A percentile compares a stretch with the other conserved stretches of the same genome.
Conservation (phyloP, 306 rosid species). For the Calophaca sinica region DNA sequence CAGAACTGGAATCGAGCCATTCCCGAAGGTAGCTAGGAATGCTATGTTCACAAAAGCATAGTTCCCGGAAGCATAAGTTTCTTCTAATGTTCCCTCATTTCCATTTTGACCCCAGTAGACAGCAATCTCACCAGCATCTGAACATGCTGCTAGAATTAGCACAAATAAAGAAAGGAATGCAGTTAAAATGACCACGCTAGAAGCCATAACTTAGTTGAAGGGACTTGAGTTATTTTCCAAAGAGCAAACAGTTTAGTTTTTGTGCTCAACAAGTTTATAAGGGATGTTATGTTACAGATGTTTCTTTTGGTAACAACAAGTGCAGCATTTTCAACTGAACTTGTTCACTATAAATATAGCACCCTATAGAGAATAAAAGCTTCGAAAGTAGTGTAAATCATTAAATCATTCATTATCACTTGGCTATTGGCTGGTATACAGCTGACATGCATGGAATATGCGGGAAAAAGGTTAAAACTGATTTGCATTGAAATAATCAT, state of each 20-base stretch:
- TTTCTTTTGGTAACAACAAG: not conserved
- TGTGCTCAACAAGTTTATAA: not conserved
- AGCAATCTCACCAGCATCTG: constrained; percentile 44
- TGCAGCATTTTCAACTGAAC: constrained; percentile 4
- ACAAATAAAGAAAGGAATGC: not conserved
- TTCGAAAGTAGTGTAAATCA: constrained; percentile 16
- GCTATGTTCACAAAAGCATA: constrained; percentile 48
- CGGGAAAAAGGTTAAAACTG: constrained; percentile 13
- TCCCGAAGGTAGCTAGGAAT: constrained; percentile 47
- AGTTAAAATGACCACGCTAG: not conserved
- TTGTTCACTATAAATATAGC: constrained; percentile 8
- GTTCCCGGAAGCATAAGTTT: constrained; percentile 47
- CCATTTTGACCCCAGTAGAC: constrained; percentile 51
- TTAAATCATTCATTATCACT: not conserved
- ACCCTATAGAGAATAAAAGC: too few species aligned
- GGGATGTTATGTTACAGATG: not conserved
- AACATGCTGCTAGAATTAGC: constrained; percentile 19
- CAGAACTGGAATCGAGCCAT: constrained; percentile 22
- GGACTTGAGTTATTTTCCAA: not conserved
- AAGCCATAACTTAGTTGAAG: constrained; percentile 26
- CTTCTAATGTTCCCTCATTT: constrained; percentile 43
- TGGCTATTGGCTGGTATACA: not conserved
- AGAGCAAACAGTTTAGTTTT: not conserved
- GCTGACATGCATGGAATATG: constrained; percentile 16
- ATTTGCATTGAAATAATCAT: constrained; percentile 21